A percentile compares a stretch with the other conserved stretches of the same genome.
Conservation (phyloP, 225 moss, liverwort and hornwort species). For the Thuidium tamariscinum region DNA sequence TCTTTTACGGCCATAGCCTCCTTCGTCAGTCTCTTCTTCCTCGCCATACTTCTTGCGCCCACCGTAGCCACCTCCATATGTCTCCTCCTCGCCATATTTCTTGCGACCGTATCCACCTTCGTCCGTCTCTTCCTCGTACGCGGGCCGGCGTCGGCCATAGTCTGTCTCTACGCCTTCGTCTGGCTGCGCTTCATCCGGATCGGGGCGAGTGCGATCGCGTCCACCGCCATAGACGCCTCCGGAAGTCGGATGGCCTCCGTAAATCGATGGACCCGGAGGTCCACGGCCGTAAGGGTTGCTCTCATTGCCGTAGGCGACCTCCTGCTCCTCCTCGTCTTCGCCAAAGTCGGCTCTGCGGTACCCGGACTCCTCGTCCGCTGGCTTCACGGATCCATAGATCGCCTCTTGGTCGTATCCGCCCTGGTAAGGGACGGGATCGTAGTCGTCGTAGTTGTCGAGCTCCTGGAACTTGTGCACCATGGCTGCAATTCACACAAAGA, state of each 20-base stretch:
- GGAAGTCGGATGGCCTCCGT: background rate
- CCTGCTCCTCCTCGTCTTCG: slow-evolving; percentile 27
- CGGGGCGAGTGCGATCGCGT: slow-evolving; percentile 27
- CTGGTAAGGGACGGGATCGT: slow-evolving; percentile 27
- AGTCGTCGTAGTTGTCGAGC: slow-evolving; percentile 28
- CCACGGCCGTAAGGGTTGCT: slow-evolving; percentile 23
- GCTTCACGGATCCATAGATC: slow-evolving; percentile 38
- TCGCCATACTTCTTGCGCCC: background rate
- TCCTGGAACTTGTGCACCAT: slow-evolving; percentile 31
- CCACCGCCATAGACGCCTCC: slow-evolving; percentile 27
- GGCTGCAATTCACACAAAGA: background rate
- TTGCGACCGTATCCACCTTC: background rate
- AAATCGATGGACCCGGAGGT: background rate
- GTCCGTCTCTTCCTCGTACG: background rate
- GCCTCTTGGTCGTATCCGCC: slow-evolving; percentile 37
- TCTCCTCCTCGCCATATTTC: background rate
- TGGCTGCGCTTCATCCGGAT: slow-evolving; percentile 25
- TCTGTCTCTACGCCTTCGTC: slow-evolving; percentile 19
- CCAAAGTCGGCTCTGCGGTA: slow-evolving; percentile 23
- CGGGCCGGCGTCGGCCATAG: slow-evolving; percentile 16
- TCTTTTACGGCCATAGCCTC: background rate
- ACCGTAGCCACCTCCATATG: background rate
- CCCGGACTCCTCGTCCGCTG: slow-evolving; percentile 26
- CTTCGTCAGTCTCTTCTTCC: background rate
- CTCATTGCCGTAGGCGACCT: slow-evolving; percentile 21